These are phyloP conservation scores for Elsinoe necatrix DNA, from an alignment of 2,329 filamentous ascomycete species.

Conservation along the genomic window DNA sequence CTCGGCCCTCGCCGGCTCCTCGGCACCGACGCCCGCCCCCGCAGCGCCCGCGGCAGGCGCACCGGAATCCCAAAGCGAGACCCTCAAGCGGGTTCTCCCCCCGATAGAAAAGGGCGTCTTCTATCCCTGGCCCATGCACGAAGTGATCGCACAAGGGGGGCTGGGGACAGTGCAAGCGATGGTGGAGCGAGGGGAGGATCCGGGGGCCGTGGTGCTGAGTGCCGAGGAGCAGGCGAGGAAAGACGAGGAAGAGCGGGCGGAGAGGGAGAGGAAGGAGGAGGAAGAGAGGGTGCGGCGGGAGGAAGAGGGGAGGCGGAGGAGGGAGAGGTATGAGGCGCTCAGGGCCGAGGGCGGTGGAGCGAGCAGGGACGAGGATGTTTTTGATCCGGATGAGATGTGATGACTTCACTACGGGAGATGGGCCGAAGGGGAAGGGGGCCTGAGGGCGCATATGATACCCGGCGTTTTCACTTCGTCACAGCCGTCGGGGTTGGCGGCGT, in stretches of 20 bases:
- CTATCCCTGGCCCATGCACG: conserved; percentile 67
- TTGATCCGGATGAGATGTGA: conserved; percentile 29
- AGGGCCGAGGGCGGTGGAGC: conserved; percentile 14
- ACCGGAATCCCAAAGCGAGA: conserved; percentile 33
- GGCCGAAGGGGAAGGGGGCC: too few species aligned
- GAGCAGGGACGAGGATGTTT: conserved; percentile 23
- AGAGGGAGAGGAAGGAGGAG: conserved; percentile 32
- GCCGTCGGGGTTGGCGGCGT: too few species aligned
- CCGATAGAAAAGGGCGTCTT: conserved; percentile 39
- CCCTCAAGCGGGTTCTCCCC: conserved; percentile 5
- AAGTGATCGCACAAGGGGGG: conserved; percentile 59
- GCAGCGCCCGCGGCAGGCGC: conserved; percentile 20
- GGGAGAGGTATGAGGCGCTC: conserved; percentile 13
- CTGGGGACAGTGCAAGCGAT: conserved; percentile 55
- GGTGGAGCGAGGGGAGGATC: conserved; percentile 54
- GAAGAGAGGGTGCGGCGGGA: conserved; percentile 23
- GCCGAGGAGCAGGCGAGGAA: conserved; percentile 33
- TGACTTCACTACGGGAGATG: neutral
- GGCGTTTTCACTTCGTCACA: too few species aligned
- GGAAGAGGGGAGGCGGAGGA: conserved; percentile 18
- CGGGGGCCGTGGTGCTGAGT: conserved; percentile 38
- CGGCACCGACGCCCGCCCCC: conserved; percentile 13
- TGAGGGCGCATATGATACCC: too few species aligned
- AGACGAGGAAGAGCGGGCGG: conserved; percentile 30
- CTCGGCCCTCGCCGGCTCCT: conserved; percentile 3